A percentile compares a stretch with the other conserved stretches of the same genome.
Conservation (phyloP, 495 filamentous ascomycete species). For the Hypoxylon lenormandii region DNA sequence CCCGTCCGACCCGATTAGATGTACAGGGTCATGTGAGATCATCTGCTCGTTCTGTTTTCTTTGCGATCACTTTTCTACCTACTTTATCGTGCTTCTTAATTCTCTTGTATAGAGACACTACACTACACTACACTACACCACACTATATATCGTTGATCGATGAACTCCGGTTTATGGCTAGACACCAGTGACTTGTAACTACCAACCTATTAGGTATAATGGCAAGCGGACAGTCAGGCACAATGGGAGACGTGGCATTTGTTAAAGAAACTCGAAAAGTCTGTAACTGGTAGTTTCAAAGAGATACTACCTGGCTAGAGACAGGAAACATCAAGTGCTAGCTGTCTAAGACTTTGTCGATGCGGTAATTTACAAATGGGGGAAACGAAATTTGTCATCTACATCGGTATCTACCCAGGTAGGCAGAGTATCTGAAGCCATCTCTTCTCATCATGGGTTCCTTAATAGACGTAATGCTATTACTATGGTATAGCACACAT, state of each 20-base stretch:
- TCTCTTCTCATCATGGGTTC: conserved; percentile 2
- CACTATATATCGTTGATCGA: no score
- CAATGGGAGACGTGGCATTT: no score
- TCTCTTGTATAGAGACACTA: no score
- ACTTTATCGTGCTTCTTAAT: background rate
- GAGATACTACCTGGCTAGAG: background rate
- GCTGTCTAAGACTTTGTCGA: conserved; percentile 35
- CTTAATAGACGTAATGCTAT: background rate
- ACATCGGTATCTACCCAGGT: no score
- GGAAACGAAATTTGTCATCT: conserved; percentile 6
- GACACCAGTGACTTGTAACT: conserved; percentile 2
- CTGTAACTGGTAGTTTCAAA: no score
- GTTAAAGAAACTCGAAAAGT: no score
- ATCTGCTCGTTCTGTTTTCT: conserved; percentile 9
- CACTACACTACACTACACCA: no score
- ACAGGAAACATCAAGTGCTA: conserved; percentile 6
- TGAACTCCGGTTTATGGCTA: no score
- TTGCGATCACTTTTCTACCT: conserved; percentile 3
- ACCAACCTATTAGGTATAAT: conserved; percentile 20
- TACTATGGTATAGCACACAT: no score
- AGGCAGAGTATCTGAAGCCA: conserved; percentile 19
- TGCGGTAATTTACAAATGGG: conserved; percentile 16
- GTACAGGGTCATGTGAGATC: conserved; percentile 35
- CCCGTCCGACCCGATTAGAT: conserved; percentile 15
- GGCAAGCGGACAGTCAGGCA: no score